Percentiles rank a stretch among this genome's conserved stretches.
Evolutionary conservation across 352 stramenopile species (phyloP).

Genomic region (Pythium coloratum): DNA sequence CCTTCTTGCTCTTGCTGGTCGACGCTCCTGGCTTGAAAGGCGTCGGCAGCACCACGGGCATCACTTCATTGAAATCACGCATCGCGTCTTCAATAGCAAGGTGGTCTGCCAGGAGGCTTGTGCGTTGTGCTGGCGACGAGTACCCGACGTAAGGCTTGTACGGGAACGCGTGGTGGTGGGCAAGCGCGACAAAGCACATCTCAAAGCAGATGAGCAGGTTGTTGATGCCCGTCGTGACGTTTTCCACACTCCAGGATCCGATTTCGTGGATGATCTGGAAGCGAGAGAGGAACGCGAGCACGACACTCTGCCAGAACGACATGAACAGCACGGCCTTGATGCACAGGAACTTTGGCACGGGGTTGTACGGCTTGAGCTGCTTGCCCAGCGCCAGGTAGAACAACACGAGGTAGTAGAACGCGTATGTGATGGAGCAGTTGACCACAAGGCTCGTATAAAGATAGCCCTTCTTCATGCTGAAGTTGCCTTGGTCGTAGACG

Average conservation of each 20-base stretch:
- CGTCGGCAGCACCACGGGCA: slow-evolving; percentile 83
- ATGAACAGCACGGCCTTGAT: slow-evolving; percentile 99
- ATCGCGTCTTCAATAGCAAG: slow-evolving; percentile 94
- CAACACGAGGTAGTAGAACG: slow-evolving; percentile 96
- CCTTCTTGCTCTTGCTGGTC: slow-evolving; percentile 63
- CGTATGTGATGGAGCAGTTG: slow-evolving; percentile 96
- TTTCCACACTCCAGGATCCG: slow-evolving; percentile 93
- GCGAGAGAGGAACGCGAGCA: slow-evolving; percentile 88
- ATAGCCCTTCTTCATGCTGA: slow-evolving; percentile 79
- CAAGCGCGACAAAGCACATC: slow-evolving; percentile 97
- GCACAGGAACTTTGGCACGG: slow-evolving; percentile 97
- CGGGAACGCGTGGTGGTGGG: slow-evolving; percentile 96
- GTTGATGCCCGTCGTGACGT: slow-evolving; percentile 96
- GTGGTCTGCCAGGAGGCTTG: slow-evolving; percentile 89
- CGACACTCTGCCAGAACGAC: slow-evolving; percentile 97
- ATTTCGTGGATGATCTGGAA: slow-evolving; percentile 91
- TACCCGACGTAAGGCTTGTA: slow-evolving; percentile 81
- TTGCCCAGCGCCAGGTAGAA: slow-evolving; percentile 95
- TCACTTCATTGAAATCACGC: slow-evolving; percentile 92
- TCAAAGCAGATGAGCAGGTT: slow-evolving; percentile 99
- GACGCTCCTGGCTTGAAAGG: slow-evolving; percentile 73
- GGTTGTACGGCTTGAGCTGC: slow-evolving; percentile 92
- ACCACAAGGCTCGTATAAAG: slow-evolving; percentile 93
- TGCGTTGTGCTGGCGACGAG: slow-evolving; percentile 44
- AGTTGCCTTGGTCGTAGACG: slow-evolving; percentile 85